Evolutionary conservation across 495 filamentous ascomycete genomes (phyloP).

Genomic region (Penicillium samsonianum): DNA sequence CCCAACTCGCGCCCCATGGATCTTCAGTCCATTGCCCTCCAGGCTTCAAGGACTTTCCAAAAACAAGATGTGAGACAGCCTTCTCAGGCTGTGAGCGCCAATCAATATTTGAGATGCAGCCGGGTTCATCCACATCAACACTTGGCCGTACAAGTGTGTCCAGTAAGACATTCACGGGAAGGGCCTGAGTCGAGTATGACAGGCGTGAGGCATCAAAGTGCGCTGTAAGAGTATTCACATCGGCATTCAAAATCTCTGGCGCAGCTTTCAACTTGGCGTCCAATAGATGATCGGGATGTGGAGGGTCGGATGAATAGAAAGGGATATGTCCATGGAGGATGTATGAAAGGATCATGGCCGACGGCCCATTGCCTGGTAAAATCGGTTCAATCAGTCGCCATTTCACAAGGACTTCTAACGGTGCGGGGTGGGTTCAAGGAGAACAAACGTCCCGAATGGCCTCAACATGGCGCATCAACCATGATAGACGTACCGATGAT

Average conservation of each 20-base stretch:
- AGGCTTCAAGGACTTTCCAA: conserved; percentile 54
- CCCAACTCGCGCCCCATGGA: conserved; percentile 54
- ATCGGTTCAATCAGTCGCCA: conserved; percentile 7
- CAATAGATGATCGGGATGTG: conserved; percentile 62
- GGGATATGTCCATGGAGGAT: conserved; percentile 68
- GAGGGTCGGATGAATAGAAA: conserved; percentile 52
- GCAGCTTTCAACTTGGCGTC: conserved; percentile 53
- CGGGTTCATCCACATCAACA: conserved; percentile 58
- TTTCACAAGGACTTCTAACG: neutral
- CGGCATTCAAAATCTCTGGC: conserved; percentile 48
- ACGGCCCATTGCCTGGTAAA: conserved; percentile 60
- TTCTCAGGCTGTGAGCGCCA: conserved; percentile 56
- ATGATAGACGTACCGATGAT: conserved; percentile 45
- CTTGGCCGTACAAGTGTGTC: conserved; percentile 67
- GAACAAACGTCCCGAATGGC: conserved; percentile 3
- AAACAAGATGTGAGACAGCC: conserved; percentile 58
- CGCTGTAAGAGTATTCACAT: conserved; percentile 52
- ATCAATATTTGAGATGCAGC: conserved; percentile 51
- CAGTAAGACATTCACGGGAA: conserved; percentile 64
- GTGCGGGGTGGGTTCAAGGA: conserved; percentile 15
- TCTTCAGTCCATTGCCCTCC: conserved; percentile 69
- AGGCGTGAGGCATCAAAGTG: conserved; percentile 63
- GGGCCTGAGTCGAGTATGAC: conserved; percentile 65
- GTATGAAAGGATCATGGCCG: conserved; percentile 66
- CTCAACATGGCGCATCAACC: neutral